Evolutionary conservation across 331 rosid genomes (phyloP).

Genomic region (Pyracantha coccinea): DNA sequence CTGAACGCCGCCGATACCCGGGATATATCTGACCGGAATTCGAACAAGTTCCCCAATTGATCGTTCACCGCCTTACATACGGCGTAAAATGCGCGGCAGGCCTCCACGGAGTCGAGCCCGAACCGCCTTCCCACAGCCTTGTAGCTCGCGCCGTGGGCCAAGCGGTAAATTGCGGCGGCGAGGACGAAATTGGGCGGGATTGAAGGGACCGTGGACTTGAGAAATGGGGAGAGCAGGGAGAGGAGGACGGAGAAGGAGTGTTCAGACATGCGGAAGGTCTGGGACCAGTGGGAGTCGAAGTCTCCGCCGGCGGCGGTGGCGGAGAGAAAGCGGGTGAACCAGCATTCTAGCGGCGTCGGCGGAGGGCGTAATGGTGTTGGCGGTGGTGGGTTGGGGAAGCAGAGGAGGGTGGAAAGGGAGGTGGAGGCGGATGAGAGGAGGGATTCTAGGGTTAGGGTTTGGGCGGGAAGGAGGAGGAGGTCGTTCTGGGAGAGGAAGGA

Average conservation of each 20-base stretch:
- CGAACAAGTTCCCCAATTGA: conserved; percentile 46
- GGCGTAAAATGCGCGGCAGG: conserved; percentile 52
- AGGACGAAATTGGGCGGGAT: conserved; percentile 41
- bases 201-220: conserved; percentile 25
- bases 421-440: conserved; percentile 45
- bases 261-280: conserved; percentile 54
- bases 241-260: conserved; percentile 56
- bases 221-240: conserved; percentile 42
- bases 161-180: conserved; percentile 55
- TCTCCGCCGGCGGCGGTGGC: conserved; percentile 9
- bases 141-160: conserved; percentile 67
- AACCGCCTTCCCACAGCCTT: conserved; percentile 48
- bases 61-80: conserved; percentile 44
- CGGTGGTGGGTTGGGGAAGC: neutral
- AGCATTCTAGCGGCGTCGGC: conserved; percentile 20
- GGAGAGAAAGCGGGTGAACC: conserved; percentile 64
- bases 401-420: conserved; percentile 19
- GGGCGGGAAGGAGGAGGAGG: conserved; percentile 59
- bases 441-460: conserved; percentile 50
- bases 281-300: conserved; percentile 44
- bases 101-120: conserved; percentile 35
- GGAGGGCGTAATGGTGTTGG: conserved; percentile 3
- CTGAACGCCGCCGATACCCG: conserved; percentile 49
- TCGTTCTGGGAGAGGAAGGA: conserved; percentile 62
- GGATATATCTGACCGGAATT: conserved; percentile 39